Base-by-base conservation (phyloP, 345 rosid genomes). In the Brassica nigra region DNA sequence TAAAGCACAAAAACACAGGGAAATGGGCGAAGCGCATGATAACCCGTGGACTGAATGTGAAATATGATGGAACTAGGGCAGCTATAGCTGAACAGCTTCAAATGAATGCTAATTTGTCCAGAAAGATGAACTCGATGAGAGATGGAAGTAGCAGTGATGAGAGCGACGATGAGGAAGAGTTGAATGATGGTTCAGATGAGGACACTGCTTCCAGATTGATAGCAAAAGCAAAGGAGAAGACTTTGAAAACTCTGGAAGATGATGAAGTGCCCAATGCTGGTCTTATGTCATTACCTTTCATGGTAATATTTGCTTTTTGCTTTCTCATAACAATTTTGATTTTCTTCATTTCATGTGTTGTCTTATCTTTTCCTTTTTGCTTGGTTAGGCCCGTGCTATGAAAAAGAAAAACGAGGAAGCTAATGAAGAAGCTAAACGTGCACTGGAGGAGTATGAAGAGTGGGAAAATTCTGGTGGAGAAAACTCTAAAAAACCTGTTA, bases 21-120 rank as follows among this genome's bases (percentile, higher is more conserved):
- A 95, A 89, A 78, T 93, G 98, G 98, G 92, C 97, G 27, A 88
- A 79, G 75, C 91, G 94, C 33, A 85, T 89, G 76, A 10, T 89
- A 73, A 77, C 86, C 63, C 96, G 93, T 74, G 97, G 98, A 85
- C 71, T 95, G 81, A 66, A 82, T 79, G 77, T 79, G 59, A 97
- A 84, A 86, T 92, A 91, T 75, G 99, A 90, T 28, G 97, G 90
- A 61, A 89, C 97, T 76, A 85, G 90, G 80, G 98, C 87, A 58
- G 95, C 98, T 69, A 71, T 95, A 47, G 37, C 91, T 65, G 98
- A 95, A 80, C 99, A 95, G 82, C 95, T 93, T 71, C 88, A 90
- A 69, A 87, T 83, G 42, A 89, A 93, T 83, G 83, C 89, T 59
- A 78, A 74, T 78, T 89, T 95, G 90, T 87, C 97, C 8, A 91